Evolutionary conservation across 1,139 yeast species (phyloP).

Genomic region (Sugiyamaella castrensis): DNA sequence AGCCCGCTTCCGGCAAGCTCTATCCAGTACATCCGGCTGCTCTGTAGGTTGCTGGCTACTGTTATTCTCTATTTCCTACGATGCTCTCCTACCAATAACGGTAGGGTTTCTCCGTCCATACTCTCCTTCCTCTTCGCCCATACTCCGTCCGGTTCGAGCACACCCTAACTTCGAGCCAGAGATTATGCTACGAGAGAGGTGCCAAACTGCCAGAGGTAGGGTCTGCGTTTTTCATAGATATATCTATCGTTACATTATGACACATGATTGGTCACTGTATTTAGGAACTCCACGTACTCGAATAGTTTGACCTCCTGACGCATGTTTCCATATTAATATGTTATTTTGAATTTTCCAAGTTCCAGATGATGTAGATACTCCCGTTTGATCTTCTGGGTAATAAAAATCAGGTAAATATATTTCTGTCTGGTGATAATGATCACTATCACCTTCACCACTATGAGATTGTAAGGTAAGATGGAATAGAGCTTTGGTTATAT

Average conservation of each 20-base stretch:
- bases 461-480: slow-evolving; percentile 27
- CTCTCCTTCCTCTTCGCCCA: too few relatives aligned
- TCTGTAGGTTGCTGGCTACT: too few relatives aligned
- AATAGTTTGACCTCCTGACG: slow-evolving; percentile 30
- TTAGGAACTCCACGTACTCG: slow-evolving; percentile 29
- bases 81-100: too few relatives aligned
- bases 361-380: slow-evolving; percentile 57
- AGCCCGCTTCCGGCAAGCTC: too few relatives aligned
- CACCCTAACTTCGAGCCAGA: too few relatives aligned
- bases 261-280: slow-evolving; percentile 22
- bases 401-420: slow-evolving; percentile 73
- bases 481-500: slow-evolving; percentile 32
- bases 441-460: slow-evolving; percentile 7
- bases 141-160: too few relatives aligned
- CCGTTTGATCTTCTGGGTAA: slow-evolving; percentile 49
- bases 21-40: too few relatives aligned
- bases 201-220: too few relatives aligned
- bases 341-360: slow-evolving; percentile 51
- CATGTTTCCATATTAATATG: slow-evolving; percentile 65
- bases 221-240: too few relatives aligned
- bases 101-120: too few relatives aligned
- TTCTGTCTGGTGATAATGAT: slow-evolving; percentile 23
- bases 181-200: too few relatives aligned
- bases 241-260: slow-evolving; percentile 15
- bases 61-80: too few relatives aligned